Base-by-base conservation (phyloP, 495 filamentous ascomycete genomes). In the Poronia punctata region DNA sequence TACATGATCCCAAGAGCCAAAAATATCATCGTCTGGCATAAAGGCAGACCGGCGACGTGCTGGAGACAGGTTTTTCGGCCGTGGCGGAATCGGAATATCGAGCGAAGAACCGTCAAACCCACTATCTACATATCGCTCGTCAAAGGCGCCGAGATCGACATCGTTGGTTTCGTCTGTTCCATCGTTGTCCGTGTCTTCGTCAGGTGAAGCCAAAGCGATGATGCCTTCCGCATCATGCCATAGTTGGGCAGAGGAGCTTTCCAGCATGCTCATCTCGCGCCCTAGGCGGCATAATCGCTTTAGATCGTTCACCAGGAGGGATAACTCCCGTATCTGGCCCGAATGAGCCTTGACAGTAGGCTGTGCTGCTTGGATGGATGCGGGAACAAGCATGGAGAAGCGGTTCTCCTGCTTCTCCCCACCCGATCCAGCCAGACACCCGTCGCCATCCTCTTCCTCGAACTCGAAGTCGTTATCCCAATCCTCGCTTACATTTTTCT, bases 191-290 rank as follows among this genome's bases (percentile, higher is more conserved):
- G 49, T 28, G 26, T 90, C 86, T 32, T 92, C 85, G 42, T 92
- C 83, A 22, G 87, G 78, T 2, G 84, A 88, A 22, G 87, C 87
- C 7, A 94, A 68, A 21, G 84, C 83, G 49, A 94, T 87, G 32
- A 94, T 90, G 11, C 83, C 81, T 54, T 94, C 86, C 5, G 87
- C 87, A 59, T 94, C 87, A 53, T 83, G 80, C 82, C 85, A 94
- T 25, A 88, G 66, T 30, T 74, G 67, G 37, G 69, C 68, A 8
- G 79, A 75, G 3, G 75, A 62, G 0, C 84, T 84, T 41, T 71
- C 52, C 17, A 84, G 62, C 34, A 90, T 68, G 23, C 74, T 74
- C 52, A 85, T 73, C 23, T 80, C 74, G 32, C 74, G 78, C 6
- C 78, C 87, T 17, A 84, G 79, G 42, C 87, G 88, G 34, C 89